Percentiles rank a stretch among this genome's conserved stretches.
phyloP scores from a whole-genome alignment of 2,329 filamentous ascomycete genomes.

The Colletotrichum siamense region DNA sequence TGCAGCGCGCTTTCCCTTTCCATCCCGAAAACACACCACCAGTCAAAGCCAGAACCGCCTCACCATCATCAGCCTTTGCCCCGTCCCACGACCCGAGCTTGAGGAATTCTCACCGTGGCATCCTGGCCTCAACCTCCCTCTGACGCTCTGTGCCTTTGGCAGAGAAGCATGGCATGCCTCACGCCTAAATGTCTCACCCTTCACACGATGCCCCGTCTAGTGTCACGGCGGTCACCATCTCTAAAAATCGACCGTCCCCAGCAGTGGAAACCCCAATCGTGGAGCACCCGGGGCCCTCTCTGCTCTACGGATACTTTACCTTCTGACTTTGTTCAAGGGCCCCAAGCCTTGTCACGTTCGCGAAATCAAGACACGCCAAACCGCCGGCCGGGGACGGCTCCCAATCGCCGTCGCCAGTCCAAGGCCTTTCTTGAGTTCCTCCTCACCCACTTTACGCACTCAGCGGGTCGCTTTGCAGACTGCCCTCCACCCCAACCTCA shows the following conservation, averaged over 20 bases:
- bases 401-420: neutral
- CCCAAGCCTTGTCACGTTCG: slow-evolving; percentile 13
- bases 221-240: neutral
- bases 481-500: neutral
- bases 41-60: neutral
- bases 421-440: neutral
- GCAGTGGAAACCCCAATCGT: neutral
- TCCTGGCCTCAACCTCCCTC: neutral
- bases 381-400: slow-evolving; percentile 1
- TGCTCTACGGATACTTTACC: neutral
- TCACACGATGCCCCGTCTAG: neutral
- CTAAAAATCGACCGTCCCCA: neutral
- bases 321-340: neutral
- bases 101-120: neutral
- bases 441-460: slow-evolving; percentile 20
- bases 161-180: neutral
- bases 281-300: neutral
- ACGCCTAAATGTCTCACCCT: neutral
- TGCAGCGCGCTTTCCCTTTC: neutral
- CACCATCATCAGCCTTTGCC: neutral
- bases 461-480: slow-evolving; percentile 12
- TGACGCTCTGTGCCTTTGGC: neutral
- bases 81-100: neutral
- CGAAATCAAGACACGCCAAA: slow-evolving; percentile 15
- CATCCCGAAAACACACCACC: slow-evolving; percentile 4